Evolutionary conservation across 768 basidiomycete species (phyloP).

Genomic region (Phylloporus arenicola): DNA sequence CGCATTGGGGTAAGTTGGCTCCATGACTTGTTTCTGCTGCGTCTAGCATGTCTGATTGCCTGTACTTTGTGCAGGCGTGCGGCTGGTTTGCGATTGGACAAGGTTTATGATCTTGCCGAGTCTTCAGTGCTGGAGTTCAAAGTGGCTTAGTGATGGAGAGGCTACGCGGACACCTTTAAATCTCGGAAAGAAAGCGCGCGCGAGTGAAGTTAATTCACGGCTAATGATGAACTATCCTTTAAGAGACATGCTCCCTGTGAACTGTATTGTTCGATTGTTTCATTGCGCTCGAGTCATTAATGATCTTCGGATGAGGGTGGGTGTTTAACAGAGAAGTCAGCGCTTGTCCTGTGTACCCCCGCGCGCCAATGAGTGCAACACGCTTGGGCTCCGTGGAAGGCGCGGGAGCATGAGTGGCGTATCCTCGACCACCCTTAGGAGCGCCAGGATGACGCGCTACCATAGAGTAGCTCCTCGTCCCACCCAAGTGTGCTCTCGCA

Average conservation of each 20-base stretch:
- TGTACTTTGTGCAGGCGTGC: conserved; percentile 6
- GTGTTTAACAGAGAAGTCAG: conserved; percentile 77
- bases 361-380: conserved; percentile 91
- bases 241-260: too few relatives aligned
- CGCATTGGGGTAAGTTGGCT: conserved; percentile 25
- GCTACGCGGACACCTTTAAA: too few relatives aligned
- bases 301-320: conserved; percentile 90
- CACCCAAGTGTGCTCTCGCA: conserved; percentile 15
- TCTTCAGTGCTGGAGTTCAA: background rate
- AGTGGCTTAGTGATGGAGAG: background rate
- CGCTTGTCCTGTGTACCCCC: conserved; percentile 93
- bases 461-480: conserved; percentile 19
- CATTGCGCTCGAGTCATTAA: too few relatives aligned
- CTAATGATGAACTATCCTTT: too few relatives aligned
- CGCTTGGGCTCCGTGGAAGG: conserved; percentile 68
- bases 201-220: too few relatives aligned
- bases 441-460: conserved; percentile 25
- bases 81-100: background rate
- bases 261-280: too few relatives aligned
- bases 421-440: conserved; percentile 61
- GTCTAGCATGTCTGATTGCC: background rate
- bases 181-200: too few relatives aligned
- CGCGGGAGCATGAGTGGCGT: conserved; percentile 56
- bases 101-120: background rate
- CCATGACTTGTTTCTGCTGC: background rate